Conservation (phyloP, 768 basidiomycete species). For the Gautieria morchelliformis region DNA sequence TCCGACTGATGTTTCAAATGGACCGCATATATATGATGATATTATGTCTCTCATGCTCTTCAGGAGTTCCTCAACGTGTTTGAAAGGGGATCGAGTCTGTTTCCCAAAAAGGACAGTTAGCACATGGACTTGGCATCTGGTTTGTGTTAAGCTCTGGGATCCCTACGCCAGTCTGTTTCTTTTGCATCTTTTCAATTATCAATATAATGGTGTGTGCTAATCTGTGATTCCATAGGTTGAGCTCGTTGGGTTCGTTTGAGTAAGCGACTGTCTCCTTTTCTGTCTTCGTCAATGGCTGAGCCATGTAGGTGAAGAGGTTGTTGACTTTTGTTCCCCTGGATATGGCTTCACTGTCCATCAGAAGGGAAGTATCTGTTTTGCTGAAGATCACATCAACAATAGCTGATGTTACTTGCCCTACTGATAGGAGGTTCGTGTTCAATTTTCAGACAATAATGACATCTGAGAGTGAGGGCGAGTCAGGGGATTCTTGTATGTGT, state of each 20-base stretch:
- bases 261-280: background rate
- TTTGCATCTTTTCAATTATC: background rate
- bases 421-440: background rate
- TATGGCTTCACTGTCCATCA: background rate
- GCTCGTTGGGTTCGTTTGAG: background rate
- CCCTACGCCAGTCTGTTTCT: background rate
- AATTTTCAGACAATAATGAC: background rate
- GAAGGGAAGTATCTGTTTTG: background rate
- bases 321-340: background rate
- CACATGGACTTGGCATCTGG: background rate
- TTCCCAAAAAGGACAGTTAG: background rate
- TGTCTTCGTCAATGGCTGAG: background rate
- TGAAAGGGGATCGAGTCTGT: background rate
- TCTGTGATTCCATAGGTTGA: background rate
- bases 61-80: no score
- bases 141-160: background rate
- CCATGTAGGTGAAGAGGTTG: background rate
- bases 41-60: background rate
- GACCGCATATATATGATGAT: background rate
- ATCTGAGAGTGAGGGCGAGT: background rate
- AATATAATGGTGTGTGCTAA: background rate
- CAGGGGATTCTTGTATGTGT: background rate
- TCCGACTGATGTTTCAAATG: background rate
- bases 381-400: background rate
- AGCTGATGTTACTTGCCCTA: background rate